phyloP scores from a whole-genome alignment of 2,329 filamentous ascomycete species.

The Clathrospora elynae region DNA sequence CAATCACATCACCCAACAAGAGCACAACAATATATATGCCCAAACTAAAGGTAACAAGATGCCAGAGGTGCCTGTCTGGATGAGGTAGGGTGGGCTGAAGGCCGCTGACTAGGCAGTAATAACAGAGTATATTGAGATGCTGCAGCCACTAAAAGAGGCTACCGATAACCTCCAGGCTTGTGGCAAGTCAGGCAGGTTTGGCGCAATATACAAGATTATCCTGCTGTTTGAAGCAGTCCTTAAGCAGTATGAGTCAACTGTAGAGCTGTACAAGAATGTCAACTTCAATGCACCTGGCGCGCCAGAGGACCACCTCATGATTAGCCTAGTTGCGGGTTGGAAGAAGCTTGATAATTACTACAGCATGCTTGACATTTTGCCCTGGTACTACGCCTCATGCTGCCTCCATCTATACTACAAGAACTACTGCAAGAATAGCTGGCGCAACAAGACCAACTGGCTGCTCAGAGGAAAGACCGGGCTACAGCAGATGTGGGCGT shows the following conservation, averaged over 20 bases:
- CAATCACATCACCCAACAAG: neutral
- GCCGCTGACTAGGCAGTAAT: constrained; percentile 5
- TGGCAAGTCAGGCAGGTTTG: neutral
- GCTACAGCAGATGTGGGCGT: neutral
- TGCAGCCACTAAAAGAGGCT: neutral
- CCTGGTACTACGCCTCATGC: too few relatives aligned
- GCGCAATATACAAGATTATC: constrained; percentile 1
- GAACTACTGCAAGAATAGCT: constrained; percentile 1
- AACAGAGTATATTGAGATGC: constrained; percentile 3
- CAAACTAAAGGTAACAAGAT: neutral
- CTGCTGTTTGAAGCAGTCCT: constrained; percentile 1
- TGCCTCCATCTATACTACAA: constrained; percentile 8
- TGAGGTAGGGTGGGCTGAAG: constrained; percentile 2
- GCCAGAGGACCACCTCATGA: constrained; percentile 4
- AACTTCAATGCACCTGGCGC: neutral
- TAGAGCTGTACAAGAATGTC: neutral
- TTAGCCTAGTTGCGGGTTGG: neutral
- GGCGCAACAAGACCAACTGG: neutral
- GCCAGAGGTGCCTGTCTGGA: neutral
- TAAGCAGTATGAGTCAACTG: neutral
- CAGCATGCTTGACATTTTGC: constrained; percentile 6
- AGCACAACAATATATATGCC: neutral
- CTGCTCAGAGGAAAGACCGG: neutral
- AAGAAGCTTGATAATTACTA: constrained; percentile 8
- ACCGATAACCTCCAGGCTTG: neutral